These are phyloP conservation scores for Artemisia argyi DNA, from an alignment of 129 eudicot genomes.

Conservation along the genomic window DNA sequence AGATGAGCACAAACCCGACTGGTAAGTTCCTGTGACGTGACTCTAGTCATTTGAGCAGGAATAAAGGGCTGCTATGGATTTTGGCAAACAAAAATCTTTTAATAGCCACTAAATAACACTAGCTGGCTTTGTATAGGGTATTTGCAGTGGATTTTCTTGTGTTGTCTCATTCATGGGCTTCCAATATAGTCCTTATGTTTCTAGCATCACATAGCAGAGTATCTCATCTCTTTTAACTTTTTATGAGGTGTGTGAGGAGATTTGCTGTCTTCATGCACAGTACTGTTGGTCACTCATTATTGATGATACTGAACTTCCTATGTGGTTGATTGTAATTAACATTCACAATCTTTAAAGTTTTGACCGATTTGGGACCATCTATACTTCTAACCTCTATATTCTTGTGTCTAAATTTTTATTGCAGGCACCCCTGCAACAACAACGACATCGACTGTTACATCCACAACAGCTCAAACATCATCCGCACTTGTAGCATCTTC, in stretches of 20 bases:
- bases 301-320: slow-evolving; percentile 7
- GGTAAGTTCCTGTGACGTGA: too few relatives aligned
- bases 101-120: neutral
- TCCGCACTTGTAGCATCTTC: slow-evolving; percentile 62
- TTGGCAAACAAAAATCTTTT: neutral
- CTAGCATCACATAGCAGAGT: neutral
- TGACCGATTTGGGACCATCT: slow-evolving; percentile 11
- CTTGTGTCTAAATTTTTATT: slow-evolving; percentile 6
- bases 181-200: neutral
- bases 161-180: neutral
- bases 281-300: slow-evolving; percentile 5
- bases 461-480: slow-evolving; percentile 69
- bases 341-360: neutral
- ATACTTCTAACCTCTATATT: neutral
- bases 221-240: neutral
- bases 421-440: slow-evolving; percentile 56
- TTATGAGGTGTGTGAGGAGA: neutral
- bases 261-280: neutral
- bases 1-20: neutral
- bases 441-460: slow-evolving; percentile 53
- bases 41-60: too few relatives aligned
- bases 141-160: neutral
- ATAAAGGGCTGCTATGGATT: too few relatives aligned
- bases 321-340: neutral
- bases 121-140: neutral